Conservation (phyloP, 805 yeast species). For the Metschnikowia proteae region DNA sequence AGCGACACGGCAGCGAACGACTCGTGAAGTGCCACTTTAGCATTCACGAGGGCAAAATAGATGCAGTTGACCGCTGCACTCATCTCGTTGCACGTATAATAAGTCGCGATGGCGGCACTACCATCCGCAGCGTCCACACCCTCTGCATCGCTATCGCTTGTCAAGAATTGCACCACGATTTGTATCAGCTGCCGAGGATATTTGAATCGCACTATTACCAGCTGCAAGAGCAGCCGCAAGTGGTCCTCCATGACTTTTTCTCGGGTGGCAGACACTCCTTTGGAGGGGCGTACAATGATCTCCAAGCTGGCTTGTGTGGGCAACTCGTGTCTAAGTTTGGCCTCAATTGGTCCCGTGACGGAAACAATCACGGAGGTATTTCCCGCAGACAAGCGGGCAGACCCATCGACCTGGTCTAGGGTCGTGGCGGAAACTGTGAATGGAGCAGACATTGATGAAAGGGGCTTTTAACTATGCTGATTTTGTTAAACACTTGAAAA, state of each 20-base stretch:
- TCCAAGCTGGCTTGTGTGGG: slow-evolving; percentile 79
- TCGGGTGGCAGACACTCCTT: slow-evolving; percentile 70
- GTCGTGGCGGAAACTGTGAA: slow-evolving; percentile 22
- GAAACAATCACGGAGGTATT: slow-evolving; percentile 63
- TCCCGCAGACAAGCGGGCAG: slow-evolving; percentile 55
- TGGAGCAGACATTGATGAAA: background rate
- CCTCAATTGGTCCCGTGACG: slow-evolving; percentile 89
- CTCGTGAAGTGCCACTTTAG: slow-evolving; percentile 66
- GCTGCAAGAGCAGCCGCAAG: slow-evolving; percentile 55
- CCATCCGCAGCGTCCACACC: slow-evolving; percentile 14
- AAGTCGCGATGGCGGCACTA: slow-evolving; percentile 19
- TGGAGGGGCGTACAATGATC: slow-evolving; percentile 71
- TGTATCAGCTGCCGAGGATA: slow-evolving; percentile 71
- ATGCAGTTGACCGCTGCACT: slow-evolving; percentile 70
- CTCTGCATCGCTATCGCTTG: slow-evolving; percentile 23
- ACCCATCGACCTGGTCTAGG: slow-evolving; percentile 73
- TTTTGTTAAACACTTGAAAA: too few species aligned
- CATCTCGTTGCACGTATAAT: slow-evolving; percentile 47
- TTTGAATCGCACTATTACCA: slow-evolving; percentile 54
- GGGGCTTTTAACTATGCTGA: too few species aligned
- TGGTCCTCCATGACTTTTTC: slow-evolving; percentile 76
- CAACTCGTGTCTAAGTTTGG: slow-evolving; percentile 74
- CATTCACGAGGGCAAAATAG: slow-evolving; percentile 72
- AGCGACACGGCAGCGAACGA: slow-evolving; percentile 58
- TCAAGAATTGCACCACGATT: slow-evolving; percentile 39